Evolutionary conservation across 2,329 filamentous ascomycete genomes (phyloP).

Genomic region (Blastomyces parvus): DNA sequence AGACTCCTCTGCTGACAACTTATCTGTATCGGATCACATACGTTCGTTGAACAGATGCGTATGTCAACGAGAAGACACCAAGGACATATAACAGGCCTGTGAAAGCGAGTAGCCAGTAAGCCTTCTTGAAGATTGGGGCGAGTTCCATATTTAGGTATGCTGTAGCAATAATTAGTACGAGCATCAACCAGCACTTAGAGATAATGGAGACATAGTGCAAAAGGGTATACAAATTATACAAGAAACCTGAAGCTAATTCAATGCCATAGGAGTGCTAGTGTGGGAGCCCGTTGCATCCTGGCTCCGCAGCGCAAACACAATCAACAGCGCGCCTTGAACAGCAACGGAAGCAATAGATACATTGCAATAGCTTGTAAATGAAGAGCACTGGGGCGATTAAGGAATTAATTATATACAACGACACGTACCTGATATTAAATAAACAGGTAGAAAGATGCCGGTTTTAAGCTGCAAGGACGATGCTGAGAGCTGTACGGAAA

Average conservation of each 20-base stretch:
- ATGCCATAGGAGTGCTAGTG: not conserved
- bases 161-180: not conserved
- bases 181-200: not conserved
- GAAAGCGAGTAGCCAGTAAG: conserved; percentile 48
- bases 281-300: not conserved
- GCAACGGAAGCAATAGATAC: not conserved
- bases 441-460: not conserved
- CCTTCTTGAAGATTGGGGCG: conserved; percentile 41
- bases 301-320: not conserved
- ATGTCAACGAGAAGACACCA: conserved; percentile 56
- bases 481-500: not conserved
- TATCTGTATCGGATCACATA: conserved; percentile 38
- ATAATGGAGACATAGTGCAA: not conserved
- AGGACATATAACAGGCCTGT: conserved; percentile 56
- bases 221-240: not conserved
- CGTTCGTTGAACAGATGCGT: conserved; percentile 69
- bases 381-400: not conserved
- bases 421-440: not conserved
- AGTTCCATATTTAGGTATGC: conserved; percentile 25
- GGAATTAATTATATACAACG: not conserved
- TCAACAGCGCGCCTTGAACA: not conserved
- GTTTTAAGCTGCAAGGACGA: too few relatives aligned
- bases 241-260: not conserved
- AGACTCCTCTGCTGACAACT: not conserved
- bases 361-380: not conserved